Evolutionary conservation across 192 early-diverging fungal genomes (phyloP), one percentile per base, ranked within the genome.

Genomic region (Backusella liffmaniae): DNA sequence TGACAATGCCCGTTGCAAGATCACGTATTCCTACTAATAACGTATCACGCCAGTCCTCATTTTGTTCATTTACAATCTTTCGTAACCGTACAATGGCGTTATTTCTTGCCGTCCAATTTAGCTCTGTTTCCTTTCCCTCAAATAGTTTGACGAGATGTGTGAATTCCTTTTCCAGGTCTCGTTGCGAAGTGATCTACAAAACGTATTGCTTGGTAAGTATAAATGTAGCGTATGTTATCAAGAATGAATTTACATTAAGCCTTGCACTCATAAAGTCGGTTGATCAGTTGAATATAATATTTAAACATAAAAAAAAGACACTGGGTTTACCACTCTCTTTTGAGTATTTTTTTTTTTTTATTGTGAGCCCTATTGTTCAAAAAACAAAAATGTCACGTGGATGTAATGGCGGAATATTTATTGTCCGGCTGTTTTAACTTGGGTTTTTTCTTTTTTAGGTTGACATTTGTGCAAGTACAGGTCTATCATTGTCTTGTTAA

Each of bases 71-170:
- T 4, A 80, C 32, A n/a, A 77, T 53, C 13, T 41, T 41, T 44
- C 69, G n/a, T n/a, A 83, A 37, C 5, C 35, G 73, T 23, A 66
- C 23, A 35, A 83, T 32, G 12, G 51, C 44, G 8, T 70, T 51
- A 53, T 80, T 76, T 56, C 82, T 69, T 30, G 69, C 65, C 44
- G 77, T 73, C 82, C 82, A 83, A 37, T 83, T 77, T 9, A 29
- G 32, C 66, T 83, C 82, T 8, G 75, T 71, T 75, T 83, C 82
- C 69, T 83, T 83, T 69, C 66, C 70, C 23, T 68, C 30, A 36
- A 82, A 77, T 10, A 73, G 21, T 36, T 73, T 73, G 15, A 30
- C 34, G 35, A 51, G 34, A 49, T 9, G 9, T 5, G 71, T 32
- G 18, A 77, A 49, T 72, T 73, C 71, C 21, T 71, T 72, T 51